phyloP scores from a whole-genome alignment of 495 filamentous ascomycete genomes.

The Extremus antarcticus region DNA sequence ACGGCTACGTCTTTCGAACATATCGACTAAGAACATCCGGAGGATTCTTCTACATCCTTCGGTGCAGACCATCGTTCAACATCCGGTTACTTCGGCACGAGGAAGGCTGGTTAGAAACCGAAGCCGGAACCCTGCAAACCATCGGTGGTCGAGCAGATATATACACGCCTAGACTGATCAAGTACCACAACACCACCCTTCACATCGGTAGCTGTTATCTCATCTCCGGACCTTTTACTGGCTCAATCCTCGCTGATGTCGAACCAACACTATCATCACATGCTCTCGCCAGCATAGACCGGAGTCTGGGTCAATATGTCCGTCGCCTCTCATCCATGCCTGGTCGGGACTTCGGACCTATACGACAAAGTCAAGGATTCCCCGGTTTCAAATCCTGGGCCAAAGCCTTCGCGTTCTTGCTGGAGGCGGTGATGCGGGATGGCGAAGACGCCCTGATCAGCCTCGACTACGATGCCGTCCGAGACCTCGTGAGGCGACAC shows the following conservation, averaged over 20 bases:
- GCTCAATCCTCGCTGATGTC: slow-evolving; percentile 36
- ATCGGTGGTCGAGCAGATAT: slow-evolving; percentile 36
- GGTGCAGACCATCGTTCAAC: slow-evolving; percentile 40
- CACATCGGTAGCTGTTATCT: slow-evolving; percentile 38
- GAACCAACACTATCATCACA: slow-evolving; percentile 15
- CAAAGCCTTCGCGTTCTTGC: slow-evolving; percentile 47
- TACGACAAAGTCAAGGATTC: slow-evolving; percentile 38
- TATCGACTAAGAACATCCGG: slow-evolving; percentile 45
- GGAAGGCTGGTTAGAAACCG: slow-evolving; percentile 42
- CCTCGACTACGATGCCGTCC: slow-evolving; percentile 54
- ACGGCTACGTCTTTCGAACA: slow-evolving; percentile 42
- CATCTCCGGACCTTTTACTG: slow-evolving; percentile 39
- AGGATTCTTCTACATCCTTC: slow-evolving; percentile 41
- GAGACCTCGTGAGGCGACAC: slow-evolving; percentile 38
- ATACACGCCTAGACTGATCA: slow-evolving; percentile 42
- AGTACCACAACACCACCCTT: slow-evolving; percentile 36
- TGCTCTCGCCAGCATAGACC: slow-evolving; percentile 32
- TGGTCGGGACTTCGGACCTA: slow-evolving; percentile 36
- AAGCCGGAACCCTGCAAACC: slow-evolving; percentile 43
- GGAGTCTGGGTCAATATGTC: slow-evolving; percentile 32
- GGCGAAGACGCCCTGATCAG: slow-evolving; percentile 59
- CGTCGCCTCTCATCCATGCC: slow-evolving; percentile 20
- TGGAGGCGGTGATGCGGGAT: slow-evolving; percentile 55
- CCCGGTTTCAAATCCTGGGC: slow-evolving; percentile 47
- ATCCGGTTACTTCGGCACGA: slow-evolving; percentile 50